These are phyloP conservation scores for Tetrahymena elliotti DNA, from an alignment of 73 alveolate species.

Conservation along the genomic window DNA sequence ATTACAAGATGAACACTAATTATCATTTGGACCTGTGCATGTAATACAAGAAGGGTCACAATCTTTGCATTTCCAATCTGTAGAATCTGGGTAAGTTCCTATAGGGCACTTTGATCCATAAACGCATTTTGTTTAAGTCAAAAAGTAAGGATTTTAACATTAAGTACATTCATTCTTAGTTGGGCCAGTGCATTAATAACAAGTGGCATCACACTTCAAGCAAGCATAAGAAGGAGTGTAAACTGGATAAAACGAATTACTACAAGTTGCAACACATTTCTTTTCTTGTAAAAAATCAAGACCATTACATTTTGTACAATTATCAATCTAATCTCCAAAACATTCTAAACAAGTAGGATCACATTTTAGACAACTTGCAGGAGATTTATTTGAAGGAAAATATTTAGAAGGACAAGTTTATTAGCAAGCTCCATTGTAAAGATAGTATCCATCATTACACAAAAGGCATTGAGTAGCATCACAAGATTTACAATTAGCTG, in stretches of 20 bases:
- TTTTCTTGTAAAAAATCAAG: background rate
- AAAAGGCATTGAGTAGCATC: background rate
- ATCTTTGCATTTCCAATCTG: background rate
- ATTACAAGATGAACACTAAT: background rate
- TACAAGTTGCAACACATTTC: background rate
- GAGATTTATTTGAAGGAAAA: background rate
- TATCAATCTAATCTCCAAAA: background rate
- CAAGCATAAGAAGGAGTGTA: background rate
- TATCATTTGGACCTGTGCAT: background rate
- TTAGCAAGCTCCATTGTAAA: background rate
- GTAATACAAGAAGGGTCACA: background rate
- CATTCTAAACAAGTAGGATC: background rate
- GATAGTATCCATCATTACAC: background rate
- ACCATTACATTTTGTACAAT: background rate
- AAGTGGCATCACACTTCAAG: background rate
- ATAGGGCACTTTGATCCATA: background rate
- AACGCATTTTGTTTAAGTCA: background rate
- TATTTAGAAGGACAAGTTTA: background rate
- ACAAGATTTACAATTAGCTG: background rate
- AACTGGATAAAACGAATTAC: background rate
- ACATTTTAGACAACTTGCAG: background rate
- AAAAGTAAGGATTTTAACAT: background rate
- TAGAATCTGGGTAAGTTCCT: background rate
- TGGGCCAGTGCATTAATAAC: background rate
- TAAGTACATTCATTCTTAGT: background rate